Base-by-base conservation (phyloP, 805 yeast species). In the Hermanozyma aechmeae region DNA sequence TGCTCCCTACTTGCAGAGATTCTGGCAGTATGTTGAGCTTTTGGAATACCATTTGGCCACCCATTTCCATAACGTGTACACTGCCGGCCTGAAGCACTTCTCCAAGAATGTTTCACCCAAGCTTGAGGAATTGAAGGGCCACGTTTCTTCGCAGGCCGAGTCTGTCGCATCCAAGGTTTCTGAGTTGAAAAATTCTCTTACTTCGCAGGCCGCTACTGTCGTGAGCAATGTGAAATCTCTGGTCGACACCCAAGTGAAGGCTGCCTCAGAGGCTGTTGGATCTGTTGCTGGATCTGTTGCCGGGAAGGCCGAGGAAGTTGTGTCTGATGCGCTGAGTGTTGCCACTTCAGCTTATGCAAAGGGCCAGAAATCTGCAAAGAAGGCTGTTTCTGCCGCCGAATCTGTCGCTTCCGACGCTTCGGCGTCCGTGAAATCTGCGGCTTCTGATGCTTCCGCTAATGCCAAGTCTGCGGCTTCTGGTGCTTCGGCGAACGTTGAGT, bases 1-100 rank as follows among this genome's bases (percentile, higher is more conserved):
- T n/a, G n/a, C n/a, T n/a, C 66, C 67, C 21, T 37, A 35, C 25
- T 53, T 58, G 31, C 28, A 48, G 27, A 46, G 57, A 40, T 19
- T 57, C 7, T 61, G 50, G 45, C 46, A 53, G 39, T 43, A 36
- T 26, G 40, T 61, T 27, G 68, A 60, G 41, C 25, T 51, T 27
- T 40, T 42, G 24, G 68, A 63, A 42, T 39, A 40, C 26, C 47
- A 56, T 22, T 50, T 46, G 23, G 50, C 50, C 30, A 56, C 49
- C 26, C 45, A 51, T 15, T 24, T 46, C 9, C 17, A 36, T 22
- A 32, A 40, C 10, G 32, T 43, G 13, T 51, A 46, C 31, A 39
- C 31, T 13, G 33, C 42, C 33, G 42, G 36, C n/a, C 31, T 42
- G 24, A 42, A 28, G 21, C 43, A 44, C 23, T 52, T 46, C 46